phyloP scores from a whole-genome alignment of 2,329 filamentous ascomycete genomes.

The Calcarisporium arbuscula region DNA sequence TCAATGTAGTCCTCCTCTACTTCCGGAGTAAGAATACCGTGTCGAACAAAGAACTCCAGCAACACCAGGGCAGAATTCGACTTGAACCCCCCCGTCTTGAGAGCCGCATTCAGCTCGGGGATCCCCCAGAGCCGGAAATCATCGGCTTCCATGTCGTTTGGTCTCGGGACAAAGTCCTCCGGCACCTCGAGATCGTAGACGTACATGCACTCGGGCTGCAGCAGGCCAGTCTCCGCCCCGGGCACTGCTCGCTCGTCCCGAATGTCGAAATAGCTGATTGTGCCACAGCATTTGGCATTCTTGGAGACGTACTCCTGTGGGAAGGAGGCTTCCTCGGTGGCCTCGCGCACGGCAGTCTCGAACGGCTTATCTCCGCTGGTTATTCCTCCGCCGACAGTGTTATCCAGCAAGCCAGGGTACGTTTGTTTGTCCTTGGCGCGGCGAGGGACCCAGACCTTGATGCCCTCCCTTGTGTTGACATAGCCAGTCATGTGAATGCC shows the following conservation, averaged over 20 bases:
- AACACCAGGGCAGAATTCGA: slow-evolving; percentile 82
- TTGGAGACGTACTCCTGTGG: slow-evolving; percentile 61
- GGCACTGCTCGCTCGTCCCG: slow-evolving; percentile 66
- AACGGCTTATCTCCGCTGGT: slow-evolving; percentile 74
- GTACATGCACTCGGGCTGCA: slow-evolving; percentile 90
- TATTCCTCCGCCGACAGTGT: slow-evolving; percentile 78
- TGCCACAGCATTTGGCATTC: slow-evolving; percentile 54
- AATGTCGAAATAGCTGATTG: slow-evolving; percentile 79
- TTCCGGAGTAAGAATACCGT: slow-evolving; percentile 70
- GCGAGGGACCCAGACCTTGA: slow-evolving; percentile 80
- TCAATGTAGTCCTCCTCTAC: slow-evolving; percentile 68
- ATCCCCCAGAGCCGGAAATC: slow-evolving; percentile 73
- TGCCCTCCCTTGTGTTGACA: slow-evolving; percentile 52
- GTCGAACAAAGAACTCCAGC: slow-evolving; percentile 84
- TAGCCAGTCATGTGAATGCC: slow-evolving; percentile 80
- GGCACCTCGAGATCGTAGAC: slow-evolving; percentile 82
- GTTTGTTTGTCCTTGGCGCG: slow-evolving; percentile 74
- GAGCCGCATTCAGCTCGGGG: slow-evolving; percentile 64
- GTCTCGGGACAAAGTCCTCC: slow-evolving; percentile 59
- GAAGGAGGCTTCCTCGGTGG: slow-evolving; percentile 81
- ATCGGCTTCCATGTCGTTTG: slow-evolving; percentile 85
- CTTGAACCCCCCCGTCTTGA: slow-evolving; percentile 76
- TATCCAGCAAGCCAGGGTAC: slow-evolving; percentile 89
- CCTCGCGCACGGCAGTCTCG: slow-evolving; percentile 78
- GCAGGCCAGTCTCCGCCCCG: slow-evolving; percentile 73